Evolutionary conservation across 2,329 filamentous ascomycete species (phyloP).

Genomic region (Aureobasidium sp.): DNA sequence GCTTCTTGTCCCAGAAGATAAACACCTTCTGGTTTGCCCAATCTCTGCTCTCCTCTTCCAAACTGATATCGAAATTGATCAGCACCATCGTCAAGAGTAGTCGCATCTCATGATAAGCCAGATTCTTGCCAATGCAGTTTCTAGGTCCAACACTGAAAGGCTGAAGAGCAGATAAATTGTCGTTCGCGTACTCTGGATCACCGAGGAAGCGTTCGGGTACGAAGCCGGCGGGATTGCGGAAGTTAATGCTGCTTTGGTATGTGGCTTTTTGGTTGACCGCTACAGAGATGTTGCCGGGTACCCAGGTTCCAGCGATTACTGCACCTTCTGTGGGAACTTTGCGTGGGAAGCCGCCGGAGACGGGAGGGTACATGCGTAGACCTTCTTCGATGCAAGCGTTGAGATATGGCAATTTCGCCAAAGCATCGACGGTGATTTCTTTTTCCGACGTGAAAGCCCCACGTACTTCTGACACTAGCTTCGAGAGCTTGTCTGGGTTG

Average conservation of each 20-base stretch:
- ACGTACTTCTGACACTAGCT: constrained; percentile 31
- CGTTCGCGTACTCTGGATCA: constrained; percentile 23
- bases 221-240: constrained; percentile 21
- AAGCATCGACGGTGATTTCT: constrained; percentile 29
- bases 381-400: constrained; percentile 39
- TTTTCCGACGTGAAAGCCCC: constrained; percentile 24
- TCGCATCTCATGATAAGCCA: constrained; percentile 34
- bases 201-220: constrained; percentile 28
- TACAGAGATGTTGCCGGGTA: constrained; percentile 19
- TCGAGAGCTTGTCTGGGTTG: constrained; percentile 30
- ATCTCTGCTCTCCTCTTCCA: constrained; percentile 22
- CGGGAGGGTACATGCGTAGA: constrained; percentile 37
- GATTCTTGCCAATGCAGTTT: constrained; percentile 25
- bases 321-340: constrained; percentile 22
- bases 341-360: constrained; percentile 28
- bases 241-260: constrained; percentile 17
- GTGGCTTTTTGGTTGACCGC: constrained; percentile 6
- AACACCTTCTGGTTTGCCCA: constrained; percentile 28
- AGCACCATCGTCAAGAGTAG: constrained; percentile 32
- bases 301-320: constrained; percentile 21
- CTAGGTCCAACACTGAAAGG: constrained; percentile 27
- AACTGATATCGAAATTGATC: constrained; percentile 31
- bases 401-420: constrained; percentile 33
- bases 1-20: constrained; percentile 27
- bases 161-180: constrained; percentile 25